Conservation (phyloP, 2,329 filamentous ascomycete species). For the Clarireedia sp. region DNA sequence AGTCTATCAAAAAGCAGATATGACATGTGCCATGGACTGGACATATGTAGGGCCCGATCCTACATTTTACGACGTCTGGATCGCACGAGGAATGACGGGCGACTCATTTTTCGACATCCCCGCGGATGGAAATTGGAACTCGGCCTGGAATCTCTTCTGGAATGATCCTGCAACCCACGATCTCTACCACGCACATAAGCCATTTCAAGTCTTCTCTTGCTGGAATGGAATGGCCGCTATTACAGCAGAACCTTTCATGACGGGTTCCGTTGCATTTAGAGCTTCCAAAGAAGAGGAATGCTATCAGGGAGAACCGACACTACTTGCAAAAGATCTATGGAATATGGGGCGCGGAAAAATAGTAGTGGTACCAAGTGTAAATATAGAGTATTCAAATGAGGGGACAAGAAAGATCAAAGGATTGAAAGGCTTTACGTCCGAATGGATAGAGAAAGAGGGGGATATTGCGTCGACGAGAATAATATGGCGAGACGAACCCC, state of each 20-base stretch:
- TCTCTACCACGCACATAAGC: constrained; percentile 31
- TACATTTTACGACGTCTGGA: constrained; percentile 51
- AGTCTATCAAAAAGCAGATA: constrained; percentile 38
- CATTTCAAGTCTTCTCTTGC: constrained; percentile 52
- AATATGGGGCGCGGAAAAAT: constrained; percentile 41
- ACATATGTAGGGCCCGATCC: constrained; percentile 36
- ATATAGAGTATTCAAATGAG: constrained; percentile 45
- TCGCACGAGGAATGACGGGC: constrained; percentile 43
- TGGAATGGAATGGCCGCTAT: constrained; percentile 50
- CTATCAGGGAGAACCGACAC: constrained; percentile 44
- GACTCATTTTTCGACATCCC: constrained; percentile 49
- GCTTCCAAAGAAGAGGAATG: constrained; percentile 37
- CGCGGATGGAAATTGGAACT: constrained; percentile 40
- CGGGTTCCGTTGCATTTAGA: constrained; percentile 38
- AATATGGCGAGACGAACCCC: not conserved
- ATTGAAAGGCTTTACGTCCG: constrained; percentile 40
- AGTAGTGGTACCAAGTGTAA: constrained; percentile 47
- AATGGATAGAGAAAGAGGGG: not conserved
- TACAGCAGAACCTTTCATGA: constrained; percentile 38
- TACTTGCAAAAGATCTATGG: constrained; percentile 52
- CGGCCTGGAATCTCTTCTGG: constrained; percentile 44
- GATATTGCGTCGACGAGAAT: not conserved
- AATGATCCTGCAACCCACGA: constrained; percentile 33
- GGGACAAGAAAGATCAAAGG: constrained; percentile 39
- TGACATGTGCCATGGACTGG: constrained; percentile 54